Percentiles rank a stretch among this genome's conserved stretches.
Conservation (phyloP, 2,329 filamentous ascomycete species). For the Penicillium sp. region DNA sequence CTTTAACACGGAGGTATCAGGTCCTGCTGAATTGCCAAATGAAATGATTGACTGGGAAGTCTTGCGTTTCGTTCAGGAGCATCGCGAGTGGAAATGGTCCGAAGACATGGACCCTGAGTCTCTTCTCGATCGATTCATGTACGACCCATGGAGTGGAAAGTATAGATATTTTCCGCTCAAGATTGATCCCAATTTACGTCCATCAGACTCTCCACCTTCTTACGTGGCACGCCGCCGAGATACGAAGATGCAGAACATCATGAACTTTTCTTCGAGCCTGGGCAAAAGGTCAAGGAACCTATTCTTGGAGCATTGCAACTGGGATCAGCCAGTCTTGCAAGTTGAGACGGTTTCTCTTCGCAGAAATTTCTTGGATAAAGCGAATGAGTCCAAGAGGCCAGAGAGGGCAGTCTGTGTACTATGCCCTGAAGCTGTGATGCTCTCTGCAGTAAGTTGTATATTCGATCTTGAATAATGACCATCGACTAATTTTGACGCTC, state of each 20-base stretch:
- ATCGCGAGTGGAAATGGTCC: slow-evolving; percentile 52
- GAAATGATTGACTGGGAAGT: slow-evolving; percentile 51
- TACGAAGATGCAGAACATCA: slow-evolving; percentile 65
- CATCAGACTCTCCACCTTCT: slow-evolving; percentile 42
- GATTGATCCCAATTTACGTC: slow-evolving; percentile 36
- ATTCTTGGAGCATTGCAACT: slow-evolving; percentile 56
- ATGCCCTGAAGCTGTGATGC: slow-evolving; percentile 73
- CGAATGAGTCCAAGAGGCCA: slow-evolving; percentile 54
- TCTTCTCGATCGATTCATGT: slow-evolving; percentile 56
- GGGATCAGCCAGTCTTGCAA: slow-evolving; percentile 78
- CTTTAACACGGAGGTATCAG: slow-evolving; percentile 12
- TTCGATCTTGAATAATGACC: not conserved
- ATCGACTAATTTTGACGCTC: not conserved
- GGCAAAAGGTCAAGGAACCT: slow-evolving; percentile 63
- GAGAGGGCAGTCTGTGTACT: slow-evolving; percentile 64
- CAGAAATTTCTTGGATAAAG: slow-evolving; percentile 80
- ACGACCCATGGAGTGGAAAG: slow-evolving; percentile 61
- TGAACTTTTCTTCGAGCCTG: slow-evolving; percentile 81
- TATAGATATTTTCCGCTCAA: slow-evolving; percentile 59
- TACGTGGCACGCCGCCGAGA: slow-evolving; percentile 36
- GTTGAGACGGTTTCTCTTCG: slow-evolving; percentile 74
- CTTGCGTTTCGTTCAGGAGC: slow-evolving; percentile 41
- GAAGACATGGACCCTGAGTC: slow-evolving; percentile 43
- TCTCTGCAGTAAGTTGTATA: slow-evolving; percentile 69
- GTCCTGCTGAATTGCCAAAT: slow-evolving; percentile 8